Percentiles rank a stretch among this genome's conserved stretches.
These are phyloP conservation scores for Oryza glaberrima DNA, from an alignment of 176 grass and related monocot species.

Conservation along the genomic window DNA sequence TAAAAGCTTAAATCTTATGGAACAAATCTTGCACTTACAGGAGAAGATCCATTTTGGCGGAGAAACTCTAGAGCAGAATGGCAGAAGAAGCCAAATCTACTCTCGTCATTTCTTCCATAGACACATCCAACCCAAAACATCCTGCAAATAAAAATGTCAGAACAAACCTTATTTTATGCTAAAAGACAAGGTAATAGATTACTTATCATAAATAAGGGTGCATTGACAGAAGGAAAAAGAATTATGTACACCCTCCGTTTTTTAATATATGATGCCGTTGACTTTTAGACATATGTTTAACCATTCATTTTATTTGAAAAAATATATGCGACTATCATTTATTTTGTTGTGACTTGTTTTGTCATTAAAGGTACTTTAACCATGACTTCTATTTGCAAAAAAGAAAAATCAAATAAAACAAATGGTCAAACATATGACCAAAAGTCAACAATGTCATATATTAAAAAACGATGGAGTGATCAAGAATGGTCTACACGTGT, in stretches of 20 bases:
- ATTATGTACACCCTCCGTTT: not conserved
- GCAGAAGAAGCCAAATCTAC: conserved; percentile 92
- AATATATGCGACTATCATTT: no score
- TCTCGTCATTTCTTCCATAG: conserved; percentile 86
- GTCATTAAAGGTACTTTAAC: no score
- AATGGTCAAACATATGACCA: no score
- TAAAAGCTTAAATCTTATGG: not conserved
- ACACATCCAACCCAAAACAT: conserved; percentile 93
- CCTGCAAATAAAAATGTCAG: conserved; percentile 57
- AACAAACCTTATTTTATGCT: not conserved
- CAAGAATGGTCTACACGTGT: not conserved
- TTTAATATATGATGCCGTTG: no score
- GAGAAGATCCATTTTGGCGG: conserved; percentile 65
- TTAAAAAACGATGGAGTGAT: no score
- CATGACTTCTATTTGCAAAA: no score
- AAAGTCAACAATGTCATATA: no score
- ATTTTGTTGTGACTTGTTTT: no score
- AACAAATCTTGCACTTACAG: conserved; percentile 58
- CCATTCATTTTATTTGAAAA: no score
- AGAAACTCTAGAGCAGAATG: conserved; percentile 97
- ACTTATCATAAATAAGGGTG: not conserved
- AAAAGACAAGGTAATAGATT: not conserved
- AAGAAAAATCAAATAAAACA: no score
- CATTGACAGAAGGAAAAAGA: conserved; percentile 1
- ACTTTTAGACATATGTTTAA: no score